Evolutionary conservation across 441 rosid species (phyloP).

Genomic region (Capsella rubella): DNA sequence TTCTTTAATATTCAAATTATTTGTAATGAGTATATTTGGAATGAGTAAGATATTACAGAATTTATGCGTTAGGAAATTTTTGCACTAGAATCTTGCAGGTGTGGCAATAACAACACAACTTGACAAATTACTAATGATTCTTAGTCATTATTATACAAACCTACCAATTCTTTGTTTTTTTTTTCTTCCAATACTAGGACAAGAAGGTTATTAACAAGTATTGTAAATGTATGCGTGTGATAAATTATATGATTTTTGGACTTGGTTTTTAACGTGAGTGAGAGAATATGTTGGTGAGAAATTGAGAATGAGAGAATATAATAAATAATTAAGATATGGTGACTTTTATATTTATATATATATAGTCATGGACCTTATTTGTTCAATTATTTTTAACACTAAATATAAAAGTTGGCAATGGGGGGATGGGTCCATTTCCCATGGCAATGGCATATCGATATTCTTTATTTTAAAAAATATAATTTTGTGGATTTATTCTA

Average conservation of each 20-base stretch:
- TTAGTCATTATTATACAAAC: conserved; percentile 22
- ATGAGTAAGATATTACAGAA: conserved; percentile 38
- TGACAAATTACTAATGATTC: conserved; percentile 36
- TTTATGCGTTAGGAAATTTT: conserved; percentile 39
- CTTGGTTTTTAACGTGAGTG: conserved; percentile 24
- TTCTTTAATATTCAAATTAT: conserved; percentile 24
- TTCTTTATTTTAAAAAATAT: neutral
- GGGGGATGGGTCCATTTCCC: conserved; percentile 35
- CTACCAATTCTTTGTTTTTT: conserved; percentile 22
- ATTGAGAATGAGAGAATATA: no score
- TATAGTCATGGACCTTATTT: conserved; percentile 33
- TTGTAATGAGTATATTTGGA: conserved; percentile 23
- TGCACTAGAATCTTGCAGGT: conserved; percentile 33
- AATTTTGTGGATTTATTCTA: neutral
- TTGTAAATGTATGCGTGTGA: conserved; percentile 15
- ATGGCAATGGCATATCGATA: conserved; percentile 39
- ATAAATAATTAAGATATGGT: neutral
- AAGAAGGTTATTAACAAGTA: neutral
- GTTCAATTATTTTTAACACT: conserved; percentile 38
- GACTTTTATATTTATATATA: conserved; percentile 27
- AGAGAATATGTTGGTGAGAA: conserved; percentile 41
- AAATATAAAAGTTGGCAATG: conserved; percentile 35
- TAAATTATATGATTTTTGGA: conserved; percentile 1
- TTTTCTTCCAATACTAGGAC: neutral
- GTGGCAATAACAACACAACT: conserved; percentile 38